phyloP scores from a whole-genome alignment of 1,284 basidiomycete species.

The Ceratobasidium theobromae region DNA sequence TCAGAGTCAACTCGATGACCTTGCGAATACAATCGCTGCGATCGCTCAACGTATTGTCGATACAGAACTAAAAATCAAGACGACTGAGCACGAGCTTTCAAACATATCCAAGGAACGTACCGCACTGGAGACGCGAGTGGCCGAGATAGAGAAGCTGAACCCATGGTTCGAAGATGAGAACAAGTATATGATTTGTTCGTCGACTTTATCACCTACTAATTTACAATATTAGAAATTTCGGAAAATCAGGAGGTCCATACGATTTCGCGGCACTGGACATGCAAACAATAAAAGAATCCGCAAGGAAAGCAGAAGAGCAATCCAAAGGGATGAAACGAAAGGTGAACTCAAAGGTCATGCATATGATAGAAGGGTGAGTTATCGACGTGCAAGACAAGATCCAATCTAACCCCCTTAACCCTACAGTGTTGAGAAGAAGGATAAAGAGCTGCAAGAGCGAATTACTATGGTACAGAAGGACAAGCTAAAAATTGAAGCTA shows the following conservation, averaged over 20 bases:
- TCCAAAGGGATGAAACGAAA: slow-evolving; percentile 93
- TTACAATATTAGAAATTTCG: slow-evolving; percentile 59
- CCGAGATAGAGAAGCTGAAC: slow-evolving; percentile 75
- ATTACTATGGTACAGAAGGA: slow-evolving; percentile 88
- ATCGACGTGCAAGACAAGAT: background rate
- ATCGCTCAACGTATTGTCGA: slow-evolving; percentile 78
- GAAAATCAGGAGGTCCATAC: slow-evolving; percentile 78
- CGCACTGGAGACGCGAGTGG: slow-evolving; percentile 50
- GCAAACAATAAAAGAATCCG: slow-evolving; percentile 61
- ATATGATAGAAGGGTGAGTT: slow-evolving; percentile 89
- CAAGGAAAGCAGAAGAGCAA: slow-evolving; percentile 74
- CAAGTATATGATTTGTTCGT: slow-evolving; percentile 55
- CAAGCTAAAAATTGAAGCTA: slow-evolving; percentile 94
- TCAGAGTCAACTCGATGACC: slow-evolving; percentile 81
- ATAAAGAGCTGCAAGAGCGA: slow-evolving; percentile 84
- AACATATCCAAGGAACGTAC: slow-evolving; percentile 50
- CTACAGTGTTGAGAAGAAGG: slow-evolving; percentile 90
- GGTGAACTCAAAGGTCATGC: slow-evolving; percentile 93
- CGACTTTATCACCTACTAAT: slow-evolving; percentile 2
- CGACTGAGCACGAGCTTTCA: slow-evolving; percentile 54
- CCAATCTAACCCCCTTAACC: background rate
- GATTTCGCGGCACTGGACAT: slow-evolving; percentile 82
- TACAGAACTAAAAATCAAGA: slow-evolving; percentile 68
- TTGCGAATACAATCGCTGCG: slow-evolving; percentile 78
- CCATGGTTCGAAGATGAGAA: slow-evolving; percentile 89